Evolutionary conservation across 148 eudicot genomes (phyloP).

Genomic region (Oxyria digyna): DNA sequence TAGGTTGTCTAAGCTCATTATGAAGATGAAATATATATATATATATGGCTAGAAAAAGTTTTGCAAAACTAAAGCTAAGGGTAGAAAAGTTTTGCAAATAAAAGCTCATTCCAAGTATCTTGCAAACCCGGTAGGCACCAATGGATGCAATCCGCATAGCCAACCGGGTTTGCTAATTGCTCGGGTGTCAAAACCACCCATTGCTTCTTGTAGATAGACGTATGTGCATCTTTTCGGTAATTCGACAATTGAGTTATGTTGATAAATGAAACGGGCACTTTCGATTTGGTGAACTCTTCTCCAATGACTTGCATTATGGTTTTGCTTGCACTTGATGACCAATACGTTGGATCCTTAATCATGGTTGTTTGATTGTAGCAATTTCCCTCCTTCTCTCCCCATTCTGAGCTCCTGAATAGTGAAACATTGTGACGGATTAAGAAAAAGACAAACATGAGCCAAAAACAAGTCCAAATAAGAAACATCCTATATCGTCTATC

Average conservation of each 20-base stretch:
- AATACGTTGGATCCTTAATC: conserved; percentile 55
- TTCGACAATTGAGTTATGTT: conserved; percentile 76
- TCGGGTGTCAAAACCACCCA: conserved; percentile 63
- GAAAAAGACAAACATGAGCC: too few species aligned
- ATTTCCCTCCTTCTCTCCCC: conserved; percentile 70
- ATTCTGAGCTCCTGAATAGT: conserved; percentile 72
- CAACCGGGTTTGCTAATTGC: conserved; percentile 59
- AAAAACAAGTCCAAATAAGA: too few species aligned
- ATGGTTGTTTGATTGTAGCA: conserved; percentile 66
- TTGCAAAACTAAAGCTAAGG: neutral
- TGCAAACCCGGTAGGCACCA: conserved; percentile 93
- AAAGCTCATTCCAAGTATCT: conserved; percentile 86
- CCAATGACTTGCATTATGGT: conserved; percentile 58
- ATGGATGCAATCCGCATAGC: conserved; percentile 86
- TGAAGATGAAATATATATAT: too few species aligned
- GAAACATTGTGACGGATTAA: too few species aligned
- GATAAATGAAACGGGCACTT: conserved; percentile 47
- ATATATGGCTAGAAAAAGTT: too few species aligned
- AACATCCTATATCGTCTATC: too few species aligned
- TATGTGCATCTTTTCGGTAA: conserved; percentile 81
- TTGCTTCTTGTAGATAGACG: conserved; percentile 79
- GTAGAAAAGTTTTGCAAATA: conserved; percentile 26
- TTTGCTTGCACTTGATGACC: conserved; percentile 57
- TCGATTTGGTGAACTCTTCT: conserved; percentile 44
- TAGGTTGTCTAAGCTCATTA: too few species aligned